Evolutionary conservation across 805 yeast species (phyloP).

Genomic region (Cyberlindnera nakhonratchasimensis): DNA sequence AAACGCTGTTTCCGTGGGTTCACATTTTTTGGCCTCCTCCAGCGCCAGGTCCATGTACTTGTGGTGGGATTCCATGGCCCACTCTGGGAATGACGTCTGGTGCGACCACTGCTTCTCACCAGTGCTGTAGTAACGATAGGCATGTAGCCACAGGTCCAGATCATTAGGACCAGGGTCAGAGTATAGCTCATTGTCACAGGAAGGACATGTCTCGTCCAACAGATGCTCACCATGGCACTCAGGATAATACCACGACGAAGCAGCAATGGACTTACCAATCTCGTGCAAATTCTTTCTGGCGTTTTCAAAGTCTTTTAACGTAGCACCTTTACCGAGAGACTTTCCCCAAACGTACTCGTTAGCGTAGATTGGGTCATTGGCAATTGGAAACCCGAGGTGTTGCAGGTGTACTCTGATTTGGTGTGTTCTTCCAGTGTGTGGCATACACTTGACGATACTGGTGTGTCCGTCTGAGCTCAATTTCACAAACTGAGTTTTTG

Average conservation of each 20-base stretch:
- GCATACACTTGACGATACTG: slow-evolving; percentile 79
- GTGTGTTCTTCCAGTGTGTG: slow-evolving; percentile 91
- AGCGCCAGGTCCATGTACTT: slow-evolving; percentile 74
- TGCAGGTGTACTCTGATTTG: slow-evolving; percentile 94
- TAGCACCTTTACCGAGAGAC: slow-evolving; percentile 55
- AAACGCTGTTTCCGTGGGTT: slow-evolving; percentile 79
- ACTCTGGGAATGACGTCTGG: slow-evolving; percentile 26
- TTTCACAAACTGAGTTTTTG: slow-evolving; percentile 60
- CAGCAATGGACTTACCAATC: slow-evolving; percentile 67
- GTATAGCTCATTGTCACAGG: slow-evolving; percentile 68
- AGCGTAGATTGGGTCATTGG: slow-evolving; percentile 89
- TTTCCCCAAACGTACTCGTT: slow-evolving; percentile 80
- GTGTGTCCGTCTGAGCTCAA: slow-evolving; percentile 30
- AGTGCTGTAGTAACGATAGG: slow-evolving; percentile 68
- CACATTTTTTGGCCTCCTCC: slow-evolving; percentile 75
- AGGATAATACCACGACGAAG: slow-evolving; percentile 33
- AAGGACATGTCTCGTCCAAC: slow-evolving; percentile 54
- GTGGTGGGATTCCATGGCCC: slow-evolving; percentile 55
- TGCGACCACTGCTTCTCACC: slow-evolving; percentile 31
- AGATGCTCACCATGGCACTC: slow-evolving; percentile 57
- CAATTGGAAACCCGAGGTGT: slow-evolving; percentile 83
- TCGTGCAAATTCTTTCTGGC: slow-evolving; percentile 50
- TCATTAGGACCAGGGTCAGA: slow-evolving; percentile 90
- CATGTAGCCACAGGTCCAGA: slow-evolving; percentile 87
- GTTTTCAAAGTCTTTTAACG: slow-evolving; percentile 44